Evolutionary conservation across 2,329 filamentous ascomycete species (phyloP).

Genomic region (Aschersonia sp.): DNA sequence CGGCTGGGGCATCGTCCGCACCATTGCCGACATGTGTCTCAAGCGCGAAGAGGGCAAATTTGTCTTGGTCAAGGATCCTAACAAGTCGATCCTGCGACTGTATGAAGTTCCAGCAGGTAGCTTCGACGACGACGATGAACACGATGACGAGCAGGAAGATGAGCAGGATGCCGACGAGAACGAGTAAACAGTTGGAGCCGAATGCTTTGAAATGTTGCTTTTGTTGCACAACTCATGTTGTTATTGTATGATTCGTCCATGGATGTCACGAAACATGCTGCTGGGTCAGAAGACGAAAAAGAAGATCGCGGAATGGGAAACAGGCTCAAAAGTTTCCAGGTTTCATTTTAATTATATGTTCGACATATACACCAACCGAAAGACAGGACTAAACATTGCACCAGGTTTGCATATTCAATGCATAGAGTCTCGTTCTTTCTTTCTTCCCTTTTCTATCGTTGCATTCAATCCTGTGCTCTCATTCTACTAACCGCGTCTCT

Average conservation of each 20-base stretch:
- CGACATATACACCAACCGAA: too few relatives aligned
- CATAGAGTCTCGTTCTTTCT: too few relatives aligned
- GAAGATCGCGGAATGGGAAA: too few relatives aligned
- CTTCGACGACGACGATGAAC: conserved; percentile 82
- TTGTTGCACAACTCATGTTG: background rate
- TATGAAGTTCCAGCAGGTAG: conserved; percentile 81
- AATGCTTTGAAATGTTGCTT: background rate
- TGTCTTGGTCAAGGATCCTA: conserved; percentile 77
- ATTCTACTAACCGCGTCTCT: too few relatives aligned
- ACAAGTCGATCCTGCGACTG: conserved; percentile 86
- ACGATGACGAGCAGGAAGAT: conserved; percentile 38
- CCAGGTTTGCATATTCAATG: too few relatives aligned
- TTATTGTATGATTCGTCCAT: background rate
- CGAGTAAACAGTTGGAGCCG: conserved; percentile 9
- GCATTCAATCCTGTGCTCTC: too few relatives aligned
- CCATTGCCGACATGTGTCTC: conserved; percentile 88
- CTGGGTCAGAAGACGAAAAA: too few relatives aligned
- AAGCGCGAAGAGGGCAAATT: conserved; percentile 69
- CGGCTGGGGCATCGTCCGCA: conserved; percentile 97
- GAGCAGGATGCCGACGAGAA: conserved; percentile 25
- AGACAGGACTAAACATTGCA: too few relatives aligned
- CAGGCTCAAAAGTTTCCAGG: too few relatives aligned
- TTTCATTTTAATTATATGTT: too few relatives aligned
- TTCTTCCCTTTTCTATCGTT: too few relatives aligned
- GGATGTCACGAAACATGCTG: too few relatives aligned